These are phyloP conservation scores for Syncephalastrum monosporum DNA, from an alignment of 371 early-diverging fungal species.

Conservation along the genomic window DNA sequence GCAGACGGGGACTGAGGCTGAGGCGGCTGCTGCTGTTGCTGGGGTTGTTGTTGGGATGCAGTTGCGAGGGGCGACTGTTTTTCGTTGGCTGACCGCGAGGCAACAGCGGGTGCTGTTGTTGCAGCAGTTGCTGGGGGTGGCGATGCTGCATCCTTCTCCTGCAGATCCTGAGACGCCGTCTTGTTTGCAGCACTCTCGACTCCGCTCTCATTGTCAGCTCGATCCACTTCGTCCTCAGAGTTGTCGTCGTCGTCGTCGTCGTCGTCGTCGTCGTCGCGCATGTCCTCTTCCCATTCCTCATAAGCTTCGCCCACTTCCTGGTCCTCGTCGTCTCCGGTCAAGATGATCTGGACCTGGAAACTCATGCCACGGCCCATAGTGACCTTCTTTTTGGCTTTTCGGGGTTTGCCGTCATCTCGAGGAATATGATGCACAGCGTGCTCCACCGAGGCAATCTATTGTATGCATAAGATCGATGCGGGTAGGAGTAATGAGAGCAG, in stretches of 20 bases:
- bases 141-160: constrained; percentile 1
- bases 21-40: background rate
- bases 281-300: constrained; percentile 39
- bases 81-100: background rate
- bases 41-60: background rate
- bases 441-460: constrained; percentile 36
- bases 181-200: constrained; percentile 1
- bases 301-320: constrained; percentile 27
- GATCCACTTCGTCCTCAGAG: constrained; percentile 7
- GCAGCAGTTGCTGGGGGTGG: background rate
- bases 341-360: constrained; percentile 26
- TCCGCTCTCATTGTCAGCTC: background rate
- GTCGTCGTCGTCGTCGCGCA: constrained; percentile 20
- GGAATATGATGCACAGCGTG: constrained; percentile 27
- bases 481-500: background rate
- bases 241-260: background rate
- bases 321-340: constrained; percentile 27
- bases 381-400: constrained; percentile 17
- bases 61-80: background rate
- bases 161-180: constrained; percentile 3
- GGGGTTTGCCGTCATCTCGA: background rate
- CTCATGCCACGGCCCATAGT: constrained; percentile 21
- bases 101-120: background rate
- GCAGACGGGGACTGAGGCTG: background rate
- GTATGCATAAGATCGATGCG: background rate